These are phyloP conservation scores for Fagopyrum tataricum DNA, from an alignment of 148 eudicot genomes.

Conservation along the genomic window DNA sequence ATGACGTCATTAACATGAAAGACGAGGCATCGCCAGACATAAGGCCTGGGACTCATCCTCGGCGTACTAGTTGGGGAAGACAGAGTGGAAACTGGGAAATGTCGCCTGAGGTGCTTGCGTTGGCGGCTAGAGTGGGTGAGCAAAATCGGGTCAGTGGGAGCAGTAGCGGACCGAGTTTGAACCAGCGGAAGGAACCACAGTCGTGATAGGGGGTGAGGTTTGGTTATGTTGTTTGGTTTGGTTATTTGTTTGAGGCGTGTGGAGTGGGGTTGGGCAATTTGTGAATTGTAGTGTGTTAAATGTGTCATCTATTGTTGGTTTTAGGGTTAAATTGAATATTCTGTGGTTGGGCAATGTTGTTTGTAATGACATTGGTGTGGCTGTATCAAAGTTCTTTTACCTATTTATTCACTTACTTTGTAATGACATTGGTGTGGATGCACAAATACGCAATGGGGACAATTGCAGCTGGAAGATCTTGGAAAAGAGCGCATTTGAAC, in stretches of 20 bases:
- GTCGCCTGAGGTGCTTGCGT: constrained; percentile 89
- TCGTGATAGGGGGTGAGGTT: background rate
- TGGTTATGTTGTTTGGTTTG: constrained; percentile 5
- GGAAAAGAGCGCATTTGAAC: no score
- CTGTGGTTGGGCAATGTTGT: constrained; percentile 3
- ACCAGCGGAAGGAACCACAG: background rate
- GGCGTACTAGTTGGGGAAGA: constrained; percentile 86
- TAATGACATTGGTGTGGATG: no score
- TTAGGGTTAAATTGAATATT: background rate
- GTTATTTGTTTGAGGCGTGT: background rate
- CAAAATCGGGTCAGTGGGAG: constrained; percentile 33
- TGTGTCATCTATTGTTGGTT: background rate
- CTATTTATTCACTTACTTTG: background rate
- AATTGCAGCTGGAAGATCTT: no score
- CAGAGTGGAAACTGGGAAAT: constrained; percentile 96
- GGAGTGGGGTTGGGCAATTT: constrained; percentile 11
- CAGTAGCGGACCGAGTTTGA: background rate
- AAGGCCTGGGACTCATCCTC: constrained; percentile 63
- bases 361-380: constrained; percentile 9
- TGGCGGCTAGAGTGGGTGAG: constrained; percentile 74
- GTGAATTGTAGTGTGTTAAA: constrained; percentile 11
- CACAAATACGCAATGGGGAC: no score
- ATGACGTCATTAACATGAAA: constrained; percentile 48
- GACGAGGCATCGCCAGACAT: constrained; percentile 72
- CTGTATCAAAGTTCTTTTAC: background rate